Evolutionary conservation across 2,329 filamentous ascomycete genomes (phyloP), one percentile per base, ranked within the genome.

Genomic region (Penicillium sumatraense): DNA sequence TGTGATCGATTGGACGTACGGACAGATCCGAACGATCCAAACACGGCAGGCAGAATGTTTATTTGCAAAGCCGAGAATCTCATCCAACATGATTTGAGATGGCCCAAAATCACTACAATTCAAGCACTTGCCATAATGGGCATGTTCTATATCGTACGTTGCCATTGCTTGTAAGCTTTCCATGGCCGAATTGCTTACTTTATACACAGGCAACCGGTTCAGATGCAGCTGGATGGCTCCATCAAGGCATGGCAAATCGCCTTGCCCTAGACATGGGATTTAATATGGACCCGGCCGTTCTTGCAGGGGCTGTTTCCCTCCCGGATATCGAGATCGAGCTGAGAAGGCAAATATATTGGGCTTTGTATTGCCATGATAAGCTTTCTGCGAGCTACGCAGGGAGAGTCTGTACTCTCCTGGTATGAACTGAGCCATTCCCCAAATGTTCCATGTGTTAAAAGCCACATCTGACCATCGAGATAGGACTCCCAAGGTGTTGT

Each of bases 191-290:
- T 21, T 3, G 35, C 53, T 58, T 20, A 62, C 5, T 8, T 2
- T 2, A 10, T 11, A 8, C 14, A 4, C 14, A 75, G 72, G 67
- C 71, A 5, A 67, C 67, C 10, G 73, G 73, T 2, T 64, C 64
- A 4, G 73, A 75, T 56, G 71, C 72, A 3, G 66, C 70, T 1
- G 69, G 72, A 2, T 75, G 72, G 72, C 64, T 75, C 8, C 66
- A 73, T 38, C 68, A 73, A n/a, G 73, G 73, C 1, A 74, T 75
- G 68, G 74, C 74, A 1, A 69, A 59, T 45, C 65, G 72, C 3
- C 51, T 76, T 11, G 68, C 66, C 9, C 63, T 75, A 0, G 74
- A 76, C 26, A 73, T 76, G 71, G 74, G 74, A 1, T 57, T 76
- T 0, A 74, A 76, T 24, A 59, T 75, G 11, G 72, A 76, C 24